Evolutionary conservation across 2,329 filamentous ascomycete species (phyloP), one percentile per base, ranked within the genome.

Genomic region (Pseudogymnoascus sp.): DNA sequence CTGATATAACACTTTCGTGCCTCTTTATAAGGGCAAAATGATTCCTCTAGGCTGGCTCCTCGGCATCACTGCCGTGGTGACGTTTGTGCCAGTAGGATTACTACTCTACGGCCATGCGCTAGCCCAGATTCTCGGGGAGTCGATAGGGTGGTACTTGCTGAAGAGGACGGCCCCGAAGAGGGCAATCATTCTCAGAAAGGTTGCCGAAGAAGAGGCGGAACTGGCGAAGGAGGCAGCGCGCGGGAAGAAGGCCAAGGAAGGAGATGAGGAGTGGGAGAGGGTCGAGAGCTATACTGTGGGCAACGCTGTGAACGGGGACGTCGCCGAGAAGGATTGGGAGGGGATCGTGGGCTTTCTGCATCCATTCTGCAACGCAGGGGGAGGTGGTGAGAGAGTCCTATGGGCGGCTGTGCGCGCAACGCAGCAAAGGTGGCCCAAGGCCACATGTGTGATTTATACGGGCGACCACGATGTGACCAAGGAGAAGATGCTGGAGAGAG

Each of bases 301-400:
- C 40, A 76, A 74, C 59, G 76, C 77, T 23, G 72, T 74, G 59
- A 80, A 78, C 67, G 79, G 75, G 53, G 76, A 74, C 26, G 74
- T 73, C 64, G 72, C 74, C 10, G 79, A 82, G 64, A 79, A 82
- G 68, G 82, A 88, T 53, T 97, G 90, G 90, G 81, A 87, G 66
- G 93, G 93, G 33, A 86, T 97, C 62, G 85, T 97, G 67, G 95
- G 91, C 57, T 97, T 99, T 82, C 96, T 99, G 74, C 95, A 99
- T 75, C 95, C 95, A 1, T 99, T 97, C 75, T 97, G 95, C 77
- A 97, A 99, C 78, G 95, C 95, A 61, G 95, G 95, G 63, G 95
- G 95, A 28, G 95, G 95, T 65, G 95, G 95, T 67, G 95, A 99
- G 77, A 83, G 95, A 74, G 95, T 99, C 47, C 85, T 99, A 26